These are phyloP conservation scores for Wickerhamomyces sp. DNA, from an alignment of 1,139 yeast species.

Conservation along the genomic window DNA sequence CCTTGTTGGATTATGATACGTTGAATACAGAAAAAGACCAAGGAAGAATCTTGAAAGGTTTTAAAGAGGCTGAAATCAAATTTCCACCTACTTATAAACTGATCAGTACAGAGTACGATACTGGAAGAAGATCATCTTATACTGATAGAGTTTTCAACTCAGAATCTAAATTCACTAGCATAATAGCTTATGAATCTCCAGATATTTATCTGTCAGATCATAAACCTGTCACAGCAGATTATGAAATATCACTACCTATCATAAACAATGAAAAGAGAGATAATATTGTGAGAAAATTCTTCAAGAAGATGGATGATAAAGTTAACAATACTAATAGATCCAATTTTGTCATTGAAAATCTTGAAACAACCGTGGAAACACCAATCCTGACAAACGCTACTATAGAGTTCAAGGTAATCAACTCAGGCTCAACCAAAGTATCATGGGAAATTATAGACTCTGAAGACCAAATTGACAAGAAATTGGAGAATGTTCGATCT, in stretches of 20 bases:
- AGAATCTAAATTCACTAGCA: conserved; percentile 14
- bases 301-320: conserved; percentile 36
- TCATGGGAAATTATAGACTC: conserved; percentile 28
- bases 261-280: conserved; percentile 41
- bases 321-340: conserved; percentile 40
- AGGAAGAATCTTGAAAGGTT: conserved; percentile 56
- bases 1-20: conserved; percentile 53
- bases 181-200: conserved; percentile 32
- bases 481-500: conserved; percentile 1
- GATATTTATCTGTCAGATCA: conserved; percentile 61
- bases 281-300: conserved; percentile 30
- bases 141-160: conserved; percentile 60
- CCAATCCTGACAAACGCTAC: conserved; percentile 17
- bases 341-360: conserved; percentile 23
- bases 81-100: conserved; percentile 76
- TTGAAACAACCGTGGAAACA: conserved; percentile 12
- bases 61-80: conserved; percentile 55
- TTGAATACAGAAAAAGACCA: conserved; percentile 47
- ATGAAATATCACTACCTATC: conserved; percentile 41
- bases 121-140: conserved; percentile 69
- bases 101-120: conserved; percentile 46
- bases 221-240: conserved; percentile 61
- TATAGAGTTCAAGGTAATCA: conserved; percentile 18
- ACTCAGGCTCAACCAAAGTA: conserved; percentile 23
- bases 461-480: conserved; percentile 13